Conservation (phyloP, 2,329 filamentous ascomycete genomes). For the Fusarium ramigenum region DNA sequence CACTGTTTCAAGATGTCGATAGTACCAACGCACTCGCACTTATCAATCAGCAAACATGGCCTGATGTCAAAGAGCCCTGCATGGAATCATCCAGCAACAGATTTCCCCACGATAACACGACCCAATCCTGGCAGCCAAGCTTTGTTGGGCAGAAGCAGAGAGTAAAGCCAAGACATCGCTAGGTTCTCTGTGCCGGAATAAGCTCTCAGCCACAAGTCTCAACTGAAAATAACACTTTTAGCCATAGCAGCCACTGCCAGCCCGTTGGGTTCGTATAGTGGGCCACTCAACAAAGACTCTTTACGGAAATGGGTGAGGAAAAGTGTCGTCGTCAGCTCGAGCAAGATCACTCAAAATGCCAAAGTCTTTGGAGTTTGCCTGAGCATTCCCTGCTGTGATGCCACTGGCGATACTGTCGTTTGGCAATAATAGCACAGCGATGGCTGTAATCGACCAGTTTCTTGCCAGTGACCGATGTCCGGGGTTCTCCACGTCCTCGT, state of each 20-base stretch:
- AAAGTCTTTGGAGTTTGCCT: background rate
- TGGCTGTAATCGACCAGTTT: background rate
- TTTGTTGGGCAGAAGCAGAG: background rate
- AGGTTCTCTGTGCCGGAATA: too few species aligned
- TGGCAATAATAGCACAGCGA: background rate
- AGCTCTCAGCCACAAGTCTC: too few species aligned
- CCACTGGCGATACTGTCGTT: background rate
- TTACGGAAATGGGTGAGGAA: background rate
- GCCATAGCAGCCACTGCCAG: background rate
- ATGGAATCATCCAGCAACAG: background rate
- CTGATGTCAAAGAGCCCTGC: background rate
- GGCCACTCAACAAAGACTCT: background rate
- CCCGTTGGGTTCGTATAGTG: background rate
- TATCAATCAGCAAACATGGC: background rate
- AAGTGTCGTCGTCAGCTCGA: background rate
- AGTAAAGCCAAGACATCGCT: background rate
- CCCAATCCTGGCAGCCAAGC: background rate
- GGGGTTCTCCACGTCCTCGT: background rate
- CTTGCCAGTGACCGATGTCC: background rate
- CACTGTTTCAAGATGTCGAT: background rate
- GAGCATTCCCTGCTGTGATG: background rate
- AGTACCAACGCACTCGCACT: background rate
- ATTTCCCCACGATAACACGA: background rate
- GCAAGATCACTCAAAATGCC: background rate
- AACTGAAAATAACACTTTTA: too few species aligned